Percentiles rank a stretch among this genome's conserved stretches.
Evolutionary conservation across 805 yeast species (phyloP).

Genomic region (Myxozyma neglecta): DNA sequence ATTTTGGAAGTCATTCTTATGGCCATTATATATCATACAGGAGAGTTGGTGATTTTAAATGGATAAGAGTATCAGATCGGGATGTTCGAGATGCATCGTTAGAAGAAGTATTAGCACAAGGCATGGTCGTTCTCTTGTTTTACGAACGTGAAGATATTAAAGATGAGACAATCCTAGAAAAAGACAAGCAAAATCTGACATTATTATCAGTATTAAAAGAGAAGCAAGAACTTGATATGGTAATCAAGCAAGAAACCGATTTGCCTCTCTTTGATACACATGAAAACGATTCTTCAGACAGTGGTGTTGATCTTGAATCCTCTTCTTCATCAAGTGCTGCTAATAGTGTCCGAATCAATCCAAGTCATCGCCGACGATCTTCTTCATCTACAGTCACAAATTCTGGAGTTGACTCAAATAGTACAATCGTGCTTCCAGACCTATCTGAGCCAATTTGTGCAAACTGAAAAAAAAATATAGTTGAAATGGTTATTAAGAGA

Average conservation of each 20-base stretch:
- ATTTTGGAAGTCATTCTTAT: slow-evolving; percentile 92
- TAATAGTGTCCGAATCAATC: not conserved
- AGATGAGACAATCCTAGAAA: not conserved
- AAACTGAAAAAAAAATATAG: not conserved
- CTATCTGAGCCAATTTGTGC: not conserved
- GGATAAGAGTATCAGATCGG: slow-evolving; percentile 97
- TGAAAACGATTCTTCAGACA: slow-evolving; percentile 20
- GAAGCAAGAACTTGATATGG: slow-evolving; percentile 1
- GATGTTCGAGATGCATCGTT: slow-evolving; percentile 77
- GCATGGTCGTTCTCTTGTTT: slow-evolving; percentile 82
- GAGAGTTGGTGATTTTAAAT: slow-evolving; percentile 65
- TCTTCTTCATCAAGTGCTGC: slow-evolving; percentile 12
- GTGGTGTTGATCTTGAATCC: slow-evolving; percentile 2
- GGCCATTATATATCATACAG: slow-evolving; percentile 96
- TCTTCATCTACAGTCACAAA: not conserved
- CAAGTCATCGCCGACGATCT: not conserved
- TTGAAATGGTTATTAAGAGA: not conserved
- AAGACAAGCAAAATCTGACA: not conserved
- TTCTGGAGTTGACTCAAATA: not conserved
- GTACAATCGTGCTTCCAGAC: not conserved
- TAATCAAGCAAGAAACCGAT: slow-evolving; percentile 11
- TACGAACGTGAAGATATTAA: slow-evolving; percentile 48
- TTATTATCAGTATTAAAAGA: not conserved
- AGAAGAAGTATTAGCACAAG: slow-evolving; percentile 80
- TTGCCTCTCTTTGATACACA: slow-evolving; percentile 14